phyloP scores from a whole-genome alignment of 345 rosid species.

The Toxicodendron radicans region DNA sequence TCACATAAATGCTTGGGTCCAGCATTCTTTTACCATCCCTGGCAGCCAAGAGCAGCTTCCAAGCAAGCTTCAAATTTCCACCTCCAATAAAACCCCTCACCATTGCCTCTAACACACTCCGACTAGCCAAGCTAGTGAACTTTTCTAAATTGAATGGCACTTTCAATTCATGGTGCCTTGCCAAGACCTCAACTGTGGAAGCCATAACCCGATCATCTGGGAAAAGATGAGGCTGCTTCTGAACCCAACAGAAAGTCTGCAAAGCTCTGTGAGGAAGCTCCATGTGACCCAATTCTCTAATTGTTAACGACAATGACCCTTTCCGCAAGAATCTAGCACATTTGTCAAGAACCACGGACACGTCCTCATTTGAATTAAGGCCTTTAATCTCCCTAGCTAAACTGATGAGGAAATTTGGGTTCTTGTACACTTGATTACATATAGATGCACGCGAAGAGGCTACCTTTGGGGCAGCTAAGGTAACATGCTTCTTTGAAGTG shows the following conservation, averaged over 20 bases:
- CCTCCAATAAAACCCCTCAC: slow-evolving; percentile 66
- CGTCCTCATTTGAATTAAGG: slow-evolving; percentile 50
- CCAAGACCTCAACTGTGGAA: slow-evolving; percentile 71
- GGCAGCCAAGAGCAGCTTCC: slow-evolving; percentile 61
- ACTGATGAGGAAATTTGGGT: slow-evolving; percentile 59
- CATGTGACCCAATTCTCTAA: slow-evolving; percentile 84
- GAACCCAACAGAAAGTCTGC: slow-evolving; percentile 84
- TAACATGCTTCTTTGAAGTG: slow-evolving; percentile 48
- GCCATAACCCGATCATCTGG: slow-evolving; percentile 72
- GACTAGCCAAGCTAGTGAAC: slow-evolving; percentile 49
- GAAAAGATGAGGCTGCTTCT: slow-evolving; percentile 57
- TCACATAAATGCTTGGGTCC: slow-evolving; percentile 64
- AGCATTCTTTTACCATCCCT: slow-evolving; percentile 54
- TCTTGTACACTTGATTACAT: slow-evolving; percentile 46
- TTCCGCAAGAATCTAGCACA: slow-evolving; percentile 62
- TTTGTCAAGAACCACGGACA: slow-evolving; percentile 52
- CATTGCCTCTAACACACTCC: slow-evolving; percentile 84
- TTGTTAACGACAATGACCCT: slow-evolving; percentile 69
- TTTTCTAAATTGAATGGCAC: slow-evolving; percentile 53
- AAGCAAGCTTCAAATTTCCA: slow-evolving; percentile 62
- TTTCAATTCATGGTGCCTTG: slow-evolving; percentile 58
- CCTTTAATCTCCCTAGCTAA: slow-evolving; percentile 68
- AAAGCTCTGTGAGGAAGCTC: slow-evolving; percentile 73
- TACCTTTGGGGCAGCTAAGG: slow-evolving; percentile 18
- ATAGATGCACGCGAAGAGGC: slow-evolving; percentile 40